Evolutionary conservation across 495 filamentous ascomycete species (phyloP).

Genomic region (Xylaria acuta): DNA sequence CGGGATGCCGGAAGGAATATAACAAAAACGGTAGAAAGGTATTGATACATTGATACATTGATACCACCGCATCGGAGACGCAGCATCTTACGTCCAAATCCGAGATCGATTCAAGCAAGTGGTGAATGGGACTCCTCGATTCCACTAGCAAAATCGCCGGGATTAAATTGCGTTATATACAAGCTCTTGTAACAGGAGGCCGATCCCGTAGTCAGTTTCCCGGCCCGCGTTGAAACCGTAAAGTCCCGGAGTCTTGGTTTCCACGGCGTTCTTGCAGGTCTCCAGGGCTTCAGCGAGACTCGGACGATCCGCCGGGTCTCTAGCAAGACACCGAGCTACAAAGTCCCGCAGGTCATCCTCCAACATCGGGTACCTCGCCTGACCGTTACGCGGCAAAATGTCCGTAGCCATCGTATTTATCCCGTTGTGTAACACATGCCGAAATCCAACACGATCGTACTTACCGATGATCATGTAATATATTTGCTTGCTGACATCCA

Average conservation of each 20-base stretch:
- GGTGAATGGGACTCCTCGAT: neutral
- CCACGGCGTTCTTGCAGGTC: neutral
- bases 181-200: neutral
- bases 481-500: neutral
- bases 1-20: neutral
- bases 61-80: neutral
- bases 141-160: neutral
- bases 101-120: neutral
- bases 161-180: neutral
- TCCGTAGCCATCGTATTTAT: neutral
- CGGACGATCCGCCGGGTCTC: neutral
- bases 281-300: neutral
- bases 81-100: neutral
- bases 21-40: neutral
- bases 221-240: neutral
- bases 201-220: neutral
- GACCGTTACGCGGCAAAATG: neutral
- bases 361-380: neutral
- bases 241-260: neutral
- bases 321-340: neutral
- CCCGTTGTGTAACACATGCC: neutral
- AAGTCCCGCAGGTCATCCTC: constrained; percentile 14
- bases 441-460: accelerated
- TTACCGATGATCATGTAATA: neutral
- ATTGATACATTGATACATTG: neutral